Conservation (phyloP, 768 basidiomycete species). For the Suillus discolor region DNA sequence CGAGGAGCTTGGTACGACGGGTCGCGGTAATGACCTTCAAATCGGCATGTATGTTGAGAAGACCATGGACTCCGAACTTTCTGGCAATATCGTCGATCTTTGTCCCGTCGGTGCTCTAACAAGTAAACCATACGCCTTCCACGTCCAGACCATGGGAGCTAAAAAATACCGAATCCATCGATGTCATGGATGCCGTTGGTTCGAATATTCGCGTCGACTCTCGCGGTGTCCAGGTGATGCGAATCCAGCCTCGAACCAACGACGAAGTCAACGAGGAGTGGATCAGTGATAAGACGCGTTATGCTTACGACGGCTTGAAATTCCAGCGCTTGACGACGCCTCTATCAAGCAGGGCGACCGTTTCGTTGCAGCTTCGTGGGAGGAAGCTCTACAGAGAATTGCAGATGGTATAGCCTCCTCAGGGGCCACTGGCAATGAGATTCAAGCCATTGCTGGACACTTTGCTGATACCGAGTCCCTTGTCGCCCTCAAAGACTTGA, state of each 20-base stretch:
- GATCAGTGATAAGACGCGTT: slow-evolving; percentile 99
- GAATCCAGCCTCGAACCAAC: slow-evolving; percentile 93
- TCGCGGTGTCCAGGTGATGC: slow-evolving; percentile 94
- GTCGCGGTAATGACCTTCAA: slow-evolving; percentile 97
- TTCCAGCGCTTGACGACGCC: slow-evolving; percentile 96
- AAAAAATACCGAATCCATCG: slow-evolving; percentile 96
- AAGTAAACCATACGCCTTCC: slow-evolving; percentile 98
- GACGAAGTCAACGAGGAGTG: slow-evolving; percentile 99
- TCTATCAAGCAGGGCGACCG: slow-evolving; percentile 90
- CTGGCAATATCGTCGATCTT: slow-evolving; percentile 95
- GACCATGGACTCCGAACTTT: slow-evolving; percentile 96
- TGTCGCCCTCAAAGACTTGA: slow-evolving; percentile 89
- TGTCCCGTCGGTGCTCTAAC: slow-evolving; percentile 99
- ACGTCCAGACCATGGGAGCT: slow-evolving; percentile 98
- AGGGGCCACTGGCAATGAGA: slow-evolving; percentile 88
- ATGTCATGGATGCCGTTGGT: slow-evolving; percentile 93
- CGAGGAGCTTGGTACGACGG: slow-evolving; percentile 95
- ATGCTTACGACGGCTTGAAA: slow-evolving; percentile 92
- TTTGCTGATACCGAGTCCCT: slow-evolving; percentile 94
- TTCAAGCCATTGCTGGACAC: slow-evolving; percentile 92
- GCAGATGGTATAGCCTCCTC: slow-evolving; percentile 75
- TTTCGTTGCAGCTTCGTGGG: slow-evolving; percentile 90
- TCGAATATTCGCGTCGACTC: slow-evolving; percentile 97
- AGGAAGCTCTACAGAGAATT: slow-evolving; percentile 80
- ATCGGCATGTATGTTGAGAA: slow-evolving; percentile 99